A percentile compares a stretch with the other conserved stretches of the same genome.
These are phyloP conservation scores for Diutina sp. DNA, from an alignment of 1,139 yeast species.

Conservation along the genomic window DNA sequence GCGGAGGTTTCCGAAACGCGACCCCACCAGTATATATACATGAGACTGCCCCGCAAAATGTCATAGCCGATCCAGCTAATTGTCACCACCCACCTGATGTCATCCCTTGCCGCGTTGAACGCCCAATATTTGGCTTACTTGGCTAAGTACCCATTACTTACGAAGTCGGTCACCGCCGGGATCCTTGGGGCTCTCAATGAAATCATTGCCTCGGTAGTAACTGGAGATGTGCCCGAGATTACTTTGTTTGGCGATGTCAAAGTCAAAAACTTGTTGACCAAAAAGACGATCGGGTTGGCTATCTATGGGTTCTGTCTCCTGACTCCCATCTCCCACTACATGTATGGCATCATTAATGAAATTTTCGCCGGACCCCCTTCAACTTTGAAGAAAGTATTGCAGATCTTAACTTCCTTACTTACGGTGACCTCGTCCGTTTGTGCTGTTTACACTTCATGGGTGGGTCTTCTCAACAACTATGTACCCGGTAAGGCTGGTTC, in stretches of 20 bases:
- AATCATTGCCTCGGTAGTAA: slow-evolving; percentile 38
- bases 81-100: not conserved
- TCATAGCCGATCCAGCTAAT: not conserved
- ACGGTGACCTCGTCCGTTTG: slow-evolving; percentile 55
- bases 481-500: slow-evolving; percentile 12
- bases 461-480: slow-evolving; percentile 27
- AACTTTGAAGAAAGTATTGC: slow-evolving; percentile 32
- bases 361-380: slow-evolving; percentile 25
- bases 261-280: slow-evolving; percentile 25
- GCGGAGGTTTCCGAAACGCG: not conserved
- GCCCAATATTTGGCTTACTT: slow-evolving; percentile 27
- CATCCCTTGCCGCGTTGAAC: slow-evolving; percentile 5
- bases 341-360: slow-evolving; percentile 34
- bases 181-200: slow-evolving; percentile 47
- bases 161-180: slow-evolving; percentile 51
- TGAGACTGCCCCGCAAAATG: not conserved
- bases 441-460: slow-evolving; percentile 43
- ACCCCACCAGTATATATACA: not conserved
- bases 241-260: slow-evolving; percentile 9
- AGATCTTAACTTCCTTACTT: slow-evolving; percentile 45
- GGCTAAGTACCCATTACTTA: slow-evolving; percentile 38
- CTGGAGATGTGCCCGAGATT: slow-evolving; percentile 25
- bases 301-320: slow-evolving; percentile 57
- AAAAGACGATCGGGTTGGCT: slow-evolving; percentile 52
- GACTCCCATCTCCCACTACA: slow-evolving; percentile 65